Conservation (phyloP, 106 monocot genomes). For the Platanthera zijinensis region DNA sequence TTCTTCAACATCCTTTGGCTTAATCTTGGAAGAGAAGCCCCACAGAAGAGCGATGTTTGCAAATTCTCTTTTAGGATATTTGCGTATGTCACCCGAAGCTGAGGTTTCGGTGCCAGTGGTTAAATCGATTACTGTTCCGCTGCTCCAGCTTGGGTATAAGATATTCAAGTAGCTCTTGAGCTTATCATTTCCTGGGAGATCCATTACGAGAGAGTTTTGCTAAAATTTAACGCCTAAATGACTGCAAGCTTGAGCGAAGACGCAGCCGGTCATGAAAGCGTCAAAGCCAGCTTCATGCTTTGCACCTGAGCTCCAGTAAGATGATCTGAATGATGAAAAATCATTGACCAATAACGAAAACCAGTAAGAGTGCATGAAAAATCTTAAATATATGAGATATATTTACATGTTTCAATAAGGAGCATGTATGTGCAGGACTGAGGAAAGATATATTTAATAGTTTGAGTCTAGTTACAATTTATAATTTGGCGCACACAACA, state of each 20-base stretch:
- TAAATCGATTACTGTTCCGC: constrained; percentile 64
- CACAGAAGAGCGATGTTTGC: constrained; percentile 64
- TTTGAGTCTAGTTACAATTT: no score
- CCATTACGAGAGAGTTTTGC: constrained; percentile 12
- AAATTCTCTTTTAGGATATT: constrained; percentile 39
- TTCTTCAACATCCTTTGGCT: constrained; percentile 46
- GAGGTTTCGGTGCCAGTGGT: constrained; percentile 48
- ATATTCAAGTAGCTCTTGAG: constrained; percentile 66
- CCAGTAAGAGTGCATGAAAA: neutral
- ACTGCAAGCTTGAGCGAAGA: constrained; percentile 72
- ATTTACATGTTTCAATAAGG: no score
- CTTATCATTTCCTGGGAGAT: constrained; percentile 36
- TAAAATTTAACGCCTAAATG: constrained; percentile 80
- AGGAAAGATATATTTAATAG: no score
- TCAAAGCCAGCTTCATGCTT: constrained; percentile 99
- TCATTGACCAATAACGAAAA: neutral
- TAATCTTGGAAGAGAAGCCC: constrained; percentile 62
- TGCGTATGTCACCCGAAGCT: constrained; percentile 40
- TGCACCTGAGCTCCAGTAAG: constrained; percentile 58
- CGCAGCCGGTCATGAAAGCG: constrained; percentile 98
- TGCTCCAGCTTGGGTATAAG: constrained; percentile 70
- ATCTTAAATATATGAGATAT: neutral
- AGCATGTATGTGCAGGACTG: no score
- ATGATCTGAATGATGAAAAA: constrained; percentile 29
- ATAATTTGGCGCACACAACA: no score